These are phyloP conservation scores for Thielaviopsis musarum DNA, from an alignment of 2,329 filamentous ascomycete genomes.

Conservation along the genomic window DNA sequence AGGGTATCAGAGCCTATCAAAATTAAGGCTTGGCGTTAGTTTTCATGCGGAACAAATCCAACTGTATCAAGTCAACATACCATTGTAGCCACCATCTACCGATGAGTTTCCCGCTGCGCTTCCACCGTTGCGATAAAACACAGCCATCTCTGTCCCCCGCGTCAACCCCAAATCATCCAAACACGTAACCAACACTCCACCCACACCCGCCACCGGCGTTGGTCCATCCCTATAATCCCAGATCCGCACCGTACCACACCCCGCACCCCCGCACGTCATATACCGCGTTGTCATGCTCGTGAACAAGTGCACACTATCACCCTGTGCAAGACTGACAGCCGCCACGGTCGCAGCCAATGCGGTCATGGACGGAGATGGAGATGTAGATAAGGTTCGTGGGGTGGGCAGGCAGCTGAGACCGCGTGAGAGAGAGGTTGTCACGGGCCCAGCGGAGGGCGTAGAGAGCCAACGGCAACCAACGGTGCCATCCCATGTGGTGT, in stretches of 20 bases:
- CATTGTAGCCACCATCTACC: background rate
- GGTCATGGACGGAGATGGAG: background rate
- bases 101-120: background rate
- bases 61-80: too few relatives aligned
- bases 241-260: constrained; percentile 5
- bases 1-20: background rate
- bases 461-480: constrained; percentile 6
- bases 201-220: background rate
- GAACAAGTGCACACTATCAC: constrained; percentile 8
- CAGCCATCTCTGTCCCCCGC: background rate
- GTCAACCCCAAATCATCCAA: constrained; percentile 6
- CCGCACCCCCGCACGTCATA: background rate
- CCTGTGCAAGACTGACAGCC: constrained; percentile 2
- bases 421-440: constrained; percentile 3
- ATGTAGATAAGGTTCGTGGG: background rate
- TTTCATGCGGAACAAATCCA: too few relatives aligned
- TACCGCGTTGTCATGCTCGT: constrained; percentile 4
- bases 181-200: constrained; percentile 3
- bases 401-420: constrained; percentile 1
- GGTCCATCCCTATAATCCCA: constrained; percentile 1
- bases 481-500: constrained; percentile 9
- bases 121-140: background rate
- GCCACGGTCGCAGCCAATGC: background rate
- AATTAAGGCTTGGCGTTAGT: too few relatives aligned
- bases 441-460: background rate